A percentile compares a stretch with the other conserved stretches of the same genome.
Evolutionary conservation across 2,329 filamentous ascomycete genomes (phyloP).

Genomic region (Curvularia verruculosa): DNA sequence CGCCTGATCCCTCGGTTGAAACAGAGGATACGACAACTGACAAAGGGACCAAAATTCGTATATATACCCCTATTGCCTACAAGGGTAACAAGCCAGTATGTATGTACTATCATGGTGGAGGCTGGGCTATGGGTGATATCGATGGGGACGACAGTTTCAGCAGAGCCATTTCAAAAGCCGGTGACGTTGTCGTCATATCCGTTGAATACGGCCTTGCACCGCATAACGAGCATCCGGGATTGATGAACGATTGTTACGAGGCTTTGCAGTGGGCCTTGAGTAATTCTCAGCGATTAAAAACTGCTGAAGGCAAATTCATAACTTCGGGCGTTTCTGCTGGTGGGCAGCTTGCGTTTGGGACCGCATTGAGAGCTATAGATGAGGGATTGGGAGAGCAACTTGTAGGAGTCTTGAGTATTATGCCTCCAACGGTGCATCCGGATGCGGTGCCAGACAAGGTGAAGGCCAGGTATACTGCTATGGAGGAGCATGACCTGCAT

Average conservation of each 20-base stretch:
- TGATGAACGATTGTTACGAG: slow-evolving; percentile 47
- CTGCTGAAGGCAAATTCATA: slow-evolving; percentile 39
- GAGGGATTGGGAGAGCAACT: slow-evolving; percentile 41
- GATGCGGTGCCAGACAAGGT: slow-evolving; percentile 47
- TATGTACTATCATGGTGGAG: slow-evolving; percentile 47
- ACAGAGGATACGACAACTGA: slow-evolving; percentile 38
- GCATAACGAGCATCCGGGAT: slow-evolving; percentile 40
- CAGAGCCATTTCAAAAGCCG: slow-evolving; percentile 32
- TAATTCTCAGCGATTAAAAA: slow-evolving; percentile 33
- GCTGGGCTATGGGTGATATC: slow-evolving; percentile 48
- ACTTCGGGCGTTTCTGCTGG: slow-evolving; percentile 50
- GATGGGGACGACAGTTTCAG: slow-evolving; percentile 42
- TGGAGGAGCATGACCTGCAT: slow-evolving; percentile 45
- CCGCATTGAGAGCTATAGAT: slow-evolving; percentile 49
- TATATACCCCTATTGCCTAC: slow-evolving; percentile 46
- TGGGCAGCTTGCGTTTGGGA: slow-evolving; percentile 46
- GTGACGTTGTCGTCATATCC: slow-evolving; percentile 41
- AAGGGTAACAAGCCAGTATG: slow-evolving; percentile 40
- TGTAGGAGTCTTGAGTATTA: slow-evolving; percentile 49
- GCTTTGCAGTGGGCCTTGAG: slow-evolving; percentile 42
- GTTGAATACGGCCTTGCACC: slow-evolving; percentile 48
- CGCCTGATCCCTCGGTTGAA: slow-evolving; percentile 41
- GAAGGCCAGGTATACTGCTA: slow-evolving; percentile 43
- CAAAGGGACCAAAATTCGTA: slow-evolving; percentile 37
- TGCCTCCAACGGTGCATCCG: slow-evolving; percentile 48